These are phyloP conservation scores for Lepidium didymum DNA, from an alignment of 345 rosid species.

Conservation along the genomic window DNA sequence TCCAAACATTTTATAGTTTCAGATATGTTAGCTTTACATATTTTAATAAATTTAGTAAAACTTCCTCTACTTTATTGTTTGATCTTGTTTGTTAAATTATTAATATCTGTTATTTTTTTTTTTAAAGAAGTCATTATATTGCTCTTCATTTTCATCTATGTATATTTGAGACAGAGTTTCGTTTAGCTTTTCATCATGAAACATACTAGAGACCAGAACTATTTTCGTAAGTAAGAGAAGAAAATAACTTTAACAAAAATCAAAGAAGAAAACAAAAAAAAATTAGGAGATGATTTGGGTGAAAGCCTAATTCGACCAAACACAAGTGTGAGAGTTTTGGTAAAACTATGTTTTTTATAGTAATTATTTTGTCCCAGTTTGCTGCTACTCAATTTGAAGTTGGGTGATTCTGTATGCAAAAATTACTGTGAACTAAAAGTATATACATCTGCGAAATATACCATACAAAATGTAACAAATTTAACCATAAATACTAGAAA, in stretches of 20 bases:
- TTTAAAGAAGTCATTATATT: background rate
- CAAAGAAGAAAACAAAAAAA: conserved; percentile 17
- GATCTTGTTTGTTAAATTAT: too few species aligned
- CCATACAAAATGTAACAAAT: too few species aligned
- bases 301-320: conserved; percentile 1
- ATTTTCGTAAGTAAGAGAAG: background rate
- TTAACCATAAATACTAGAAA: too few species aligned
- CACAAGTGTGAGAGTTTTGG: background rate
- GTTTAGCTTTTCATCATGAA: background rate
- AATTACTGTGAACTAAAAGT: background rate
- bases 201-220: background rate
- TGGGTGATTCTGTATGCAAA: too few species aligned
- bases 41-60: background rate
- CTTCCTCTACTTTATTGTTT: too few species aligned
- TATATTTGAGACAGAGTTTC: background rate
- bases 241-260: background rate
- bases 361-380: background rate
- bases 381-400: background rate
- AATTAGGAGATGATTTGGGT: conserved; percentile 13
- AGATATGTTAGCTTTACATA: background rate
- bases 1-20: background rate
- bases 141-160: too few species aligned
- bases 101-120: background rate
- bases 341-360: background rate
- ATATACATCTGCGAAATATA: background rate